These are phyloP conservation scores for Prosopis cineraria DNA, from an alignment of 306 rosid species.

Conservation along the genomic window DNA sequence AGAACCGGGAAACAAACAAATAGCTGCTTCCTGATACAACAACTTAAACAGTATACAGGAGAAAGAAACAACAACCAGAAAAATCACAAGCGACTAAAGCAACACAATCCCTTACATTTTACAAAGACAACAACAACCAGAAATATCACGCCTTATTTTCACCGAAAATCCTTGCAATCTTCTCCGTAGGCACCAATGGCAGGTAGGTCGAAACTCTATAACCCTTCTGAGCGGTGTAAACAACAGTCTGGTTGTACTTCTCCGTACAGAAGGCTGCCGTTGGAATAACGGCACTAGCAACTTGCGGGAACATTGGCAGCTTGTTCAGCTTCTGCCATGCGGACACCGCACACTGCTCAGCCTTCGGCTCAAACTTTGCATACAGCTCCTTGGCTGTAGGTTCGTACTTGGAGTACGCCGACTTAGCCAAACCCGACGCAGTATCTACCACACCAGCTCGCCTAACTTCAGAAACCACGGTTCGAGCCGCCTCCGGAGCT, in stretches of 20 bases:
- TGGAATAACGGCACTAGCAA: slow-evolving; percentile 47
- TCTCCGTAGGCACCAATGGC: slow-evolving; percentile 51
- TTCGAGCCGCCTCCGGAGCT: slow-evolving; percentile 48
- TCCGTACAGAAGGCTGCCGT: slow-evolving; percentile 47
- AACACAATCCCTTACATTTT: neutral
- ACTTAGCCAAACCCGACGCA: slow-evolving; percentile 58
- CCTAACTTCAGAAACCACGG: slow-evolving; percentile 59
- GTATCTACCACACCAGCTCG: slow-evolving; percentile 64
- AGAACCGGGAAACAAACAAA: neutral
- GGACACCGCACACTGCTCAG: slow-evolving; percentile 44
- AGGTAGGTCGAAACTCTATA: slow-evolving; percentile 45
- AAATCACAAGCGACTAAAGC: neutral
- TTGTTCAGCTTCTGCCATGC: slow-evolving; percentile 54
- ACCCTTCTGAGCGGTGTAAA: slow-evolving; percentile 42
- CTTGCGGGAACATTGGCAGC: slow-evolving; percentile 75
- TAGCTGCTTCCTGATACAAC: neutral
- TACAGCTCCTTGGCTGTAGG: slow-evolving; percentile 17
- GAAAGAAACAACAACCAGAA: neutral
- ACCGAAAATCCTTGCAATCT: slow-evolving; percentile 43
- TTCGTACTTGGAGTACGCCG: slow-evolving; percentile 48
- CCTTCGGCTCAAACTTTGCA: slow-evolving; percentile 64
- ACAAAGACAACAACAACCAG: neutral
- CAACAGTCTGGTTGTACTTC: slow-evolving; percentile 49
- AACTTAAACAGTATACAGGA: neutral
- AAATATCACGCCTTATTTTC: neutral